Evolutionary conservation across 768 basidiomycete genomes (phyloP).

Genomic region (Pisolithus tinctorius): DNA sequence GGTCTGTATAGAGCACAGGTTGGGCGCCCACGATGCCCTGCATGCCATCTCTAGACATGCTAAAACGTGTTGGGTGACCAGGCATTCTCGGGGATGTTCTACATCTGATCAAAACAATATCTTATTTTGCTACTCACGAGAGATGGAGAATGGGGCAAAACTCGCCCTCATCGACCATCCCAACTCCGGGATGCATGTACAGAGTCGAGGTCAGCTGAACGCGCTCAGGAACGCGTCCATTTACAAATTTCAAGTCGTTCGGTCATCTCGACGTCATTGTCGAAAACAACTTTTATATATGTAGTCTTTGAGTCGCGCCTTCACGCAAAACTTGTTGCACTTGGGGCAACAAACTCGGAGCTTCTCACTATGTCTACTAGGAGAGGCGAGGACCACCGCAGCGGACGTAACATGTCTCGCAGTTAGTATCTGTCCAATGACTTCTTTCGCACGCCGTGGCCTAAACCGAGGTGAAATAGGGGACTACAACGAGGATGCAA

Average conservation of each 20-base stretch:
- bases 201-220: neutral
- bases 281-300: neutral
- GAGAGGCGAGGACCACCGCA: neutral
- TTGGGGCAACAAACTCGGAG: neutral
- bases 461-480: neutral
- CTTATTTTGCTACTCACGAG: too few species aligned
- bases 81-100: too few species aligned
- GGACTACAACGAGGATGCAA: slow-evolving; percentile 5
- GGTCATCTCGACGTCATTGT: neutral
- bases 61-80: too few species aligned
- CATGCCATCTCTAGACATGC: too few species aligned
- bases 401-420: neutral
- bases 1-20: too few species aligned
- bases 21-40: too few species aligned
- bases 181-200: neutral
- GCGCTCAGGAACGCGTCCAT: too few species aligned
- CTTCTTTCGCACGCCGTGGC: neutral
- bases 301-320: neutral
- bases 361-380: neutral
- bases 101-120: too few species aligned
- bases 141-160: too few species aligned
- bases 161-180: too few species aligned
- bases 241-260: neutral
- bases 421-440: neutral
- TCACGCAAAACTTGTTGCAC: neutral